Evolutionary conservation across 78 protist genomes (phyloP).

Genomic region (Dictyostelium citrinum): DNA sequence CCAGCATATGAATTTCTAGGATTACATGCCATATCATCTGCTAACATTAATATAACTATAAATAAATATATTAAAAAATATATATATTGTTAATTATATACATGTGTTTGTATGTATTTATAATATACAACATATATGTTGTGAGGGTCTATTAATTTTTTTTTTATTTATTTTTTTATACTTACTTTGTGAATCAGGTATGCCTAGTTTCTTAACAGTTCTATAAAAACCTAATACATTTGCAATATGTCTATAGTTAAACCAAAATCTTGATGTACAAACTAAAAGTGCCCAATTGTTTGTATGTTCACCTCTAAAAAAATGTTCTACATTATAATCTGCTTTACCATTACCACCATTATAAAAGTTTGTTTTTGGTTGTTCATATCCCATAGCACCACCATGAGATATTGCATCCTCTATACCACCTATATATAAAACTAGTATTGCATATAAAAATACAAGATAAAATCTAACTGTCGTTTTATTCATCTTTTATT

Average conservation of each 20-base stretch:
- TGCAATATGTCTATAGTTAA: slow-evolving; percentile 96
- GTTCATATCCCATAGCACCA: background rate
- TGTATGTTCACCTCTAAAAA: slow-evolving; percentile 77
- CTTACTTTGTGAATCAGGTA: slow-evolving; percentile 94
- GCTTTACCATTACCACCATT: slow-evolving; percentile 4
- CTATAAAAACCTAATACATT: slow-evolving; percentile 94
- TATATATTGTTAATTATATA: background rate
- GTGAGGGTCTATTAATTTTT: no score
- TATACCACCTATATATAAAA: background rate
- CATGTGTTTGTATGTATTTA: no score
- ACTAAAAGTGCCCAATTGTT: slow-evolving; percentile 90
- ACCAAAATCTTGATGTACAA: slow-evolving; percentile 96
- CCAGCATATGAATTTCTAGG: slow-evolving; percentile 94
- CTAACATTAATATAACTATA: slow-evolving; percentile 93
- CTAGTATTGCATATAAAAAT: background rate
- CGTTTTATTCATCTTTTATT: background rate
- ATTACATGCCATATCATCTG: slow-evolving; percentile 97
- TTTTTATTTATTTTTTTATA: slow-evolving; percentile 1
- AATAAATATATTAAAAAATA: background rate
- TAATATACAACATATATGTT: no score
- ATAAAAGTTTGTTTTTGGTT: background rate
- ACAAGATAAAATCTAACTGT: background rate
- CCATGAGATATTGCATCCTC: background rate
- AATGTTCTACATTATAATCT: slow-evolving; percentile 35
- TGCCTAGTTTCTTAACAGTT: slow-evolving; percentile 93